Percentiles rank a stretch among this genome's conserved stretches.
phyloP scores from a whole-genome alignment of 2,329 filamentous ascomycete genomes.

The Mollisia scopiformis region DNA sequence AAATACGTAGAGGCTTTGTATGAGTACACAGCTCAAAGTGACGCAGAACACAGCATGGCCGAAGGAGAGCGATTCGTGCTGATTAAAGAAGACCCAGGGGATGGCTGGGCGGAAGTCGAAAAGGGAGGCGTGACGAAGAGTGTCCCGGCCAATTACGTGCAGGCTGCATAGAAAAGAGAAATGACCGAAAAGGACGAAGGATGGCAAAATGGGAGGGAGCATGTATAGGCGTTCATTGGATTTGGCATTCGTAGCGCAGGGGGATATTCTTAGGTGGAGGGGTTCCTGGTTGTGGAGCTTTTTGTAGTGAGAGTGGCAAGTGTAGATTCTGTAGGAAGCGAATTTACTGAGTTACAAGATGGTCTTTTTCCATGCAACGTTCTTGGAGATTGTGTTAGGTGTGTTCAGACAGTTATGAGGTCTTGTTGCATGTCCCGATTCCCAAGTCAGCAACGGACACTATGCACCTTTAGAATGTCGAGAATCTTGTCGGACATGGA shows the following conservation, averaged over 20 bases:
- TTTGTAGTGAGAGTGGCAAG: neutral
- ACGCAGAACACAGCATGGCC: conserved; percentile 84
- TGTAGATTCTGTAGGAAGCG: neutral
- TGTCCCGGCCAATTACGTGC: conserved; percentile 90
- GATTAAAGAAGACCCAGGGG: conserved; percentile 83
- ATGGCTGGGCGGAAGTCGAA: conserved; percentile 97
- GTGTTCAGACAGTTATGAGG: too few relatives aligned
- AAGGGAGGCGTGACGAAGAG: conserved; percentile 84
- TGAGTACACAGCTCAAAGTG: conserved; percentile 84
- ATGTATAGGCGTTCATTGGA: neutral
- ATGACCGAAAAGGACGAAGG: neutral
- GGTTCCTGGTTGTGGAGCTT: neutral
- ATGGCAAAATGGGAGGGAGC: neutral
- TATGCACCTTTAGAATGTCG: too few relatives aligned
- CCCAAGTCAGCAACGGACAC: too few relatives aligned
- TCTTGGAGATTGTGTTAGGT: too few relatives aligned
- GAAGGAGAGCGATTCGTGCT: conserved; percentile 93
- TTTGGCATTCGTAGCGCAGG: neutral
- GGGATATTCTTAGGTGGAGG: neutral
- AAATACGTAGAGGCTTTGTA: conserved; percentile 94
- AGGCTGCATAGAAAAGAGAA: conserved; percentile 9
- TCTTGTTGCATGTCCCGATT: too few relatives aligned
- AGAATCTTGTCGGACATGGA: too few relatives aligned
- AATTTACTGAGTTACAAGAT: neutral
- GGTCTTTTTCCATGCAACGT: neutral